Conservation (phyloP, 2,329 filamentous ascomycete genomes). For the Graphilbum fragrans region DNA sequence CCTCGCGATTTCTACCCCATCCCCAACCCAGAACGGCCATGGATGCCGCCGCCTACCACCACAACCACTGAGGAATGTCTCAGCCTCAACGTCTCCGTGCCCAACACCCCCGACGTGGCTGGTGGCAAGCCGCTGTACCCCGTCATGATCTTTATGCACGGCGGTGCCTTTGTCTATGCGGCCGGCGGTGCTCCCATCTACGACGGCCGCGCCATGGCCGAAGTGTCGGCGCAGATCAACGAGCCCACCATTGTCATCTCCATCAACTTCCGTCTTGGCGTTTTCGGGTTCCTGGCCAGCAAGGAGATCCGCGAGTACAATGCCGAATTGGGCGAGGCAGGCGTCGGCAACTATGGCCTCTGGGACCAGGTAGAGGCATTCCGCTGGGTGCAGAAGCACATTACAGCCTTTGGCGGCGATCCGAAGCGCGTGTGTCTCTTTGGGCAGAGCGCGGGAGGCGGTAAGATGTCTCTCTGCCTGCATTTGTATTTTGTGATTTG, state of each 20-base stretch:
- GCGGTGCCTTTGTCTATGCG: conserved; percentile 6
- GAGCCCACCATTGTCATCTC: conserved; percentile 14
- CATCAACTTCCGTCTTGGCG: conserved; percentile 21
- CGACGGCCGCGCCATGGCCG: conserved; percentile 6
- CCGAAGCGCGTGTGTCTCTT: conserved; percentile 3
- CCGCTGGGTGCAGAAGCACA: conserved; percentile 7
- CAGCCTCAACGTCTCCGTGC: conserved; percentile 8
- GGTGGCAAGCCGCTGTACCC: background rate
- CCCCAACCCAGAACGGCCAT: conserved; percentile 2
- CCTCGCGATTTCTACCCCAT: conserved; percentile 8
- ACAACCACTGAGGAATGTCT: conserved; percentile 4
- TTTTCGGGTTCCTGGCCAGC: conserved; percentile 30
- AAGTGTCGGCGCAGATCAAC: background rate
- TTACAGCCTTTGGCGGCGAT: conserved; percentile 7
- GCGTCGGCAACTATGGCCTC: conserved; percentile 5
- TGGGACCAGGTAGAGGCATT: conserved; percentile 7
- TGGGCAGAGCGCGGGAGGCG: conserved; percentile 6
- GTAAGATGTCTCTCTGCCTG: too few relatives aligned
- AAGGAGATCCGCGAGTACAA: background rate
- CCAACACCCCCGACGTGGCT: background rate
- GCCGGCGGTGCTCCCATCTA: conserved; percentile 2
- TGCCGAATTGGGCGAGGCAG: background rate
- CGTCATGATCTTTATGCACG: conserved; percentile 8
- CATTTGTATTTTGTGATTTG: too few relatives aligned
- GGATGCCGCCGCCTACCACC: conserved; percentile 1